Evolutionary conservation across 2,329 filamentous ascomycete species (phyloP), one percentile per base, ranked within the genome.

Genomic region (Verruconis gallopava): DNA sequence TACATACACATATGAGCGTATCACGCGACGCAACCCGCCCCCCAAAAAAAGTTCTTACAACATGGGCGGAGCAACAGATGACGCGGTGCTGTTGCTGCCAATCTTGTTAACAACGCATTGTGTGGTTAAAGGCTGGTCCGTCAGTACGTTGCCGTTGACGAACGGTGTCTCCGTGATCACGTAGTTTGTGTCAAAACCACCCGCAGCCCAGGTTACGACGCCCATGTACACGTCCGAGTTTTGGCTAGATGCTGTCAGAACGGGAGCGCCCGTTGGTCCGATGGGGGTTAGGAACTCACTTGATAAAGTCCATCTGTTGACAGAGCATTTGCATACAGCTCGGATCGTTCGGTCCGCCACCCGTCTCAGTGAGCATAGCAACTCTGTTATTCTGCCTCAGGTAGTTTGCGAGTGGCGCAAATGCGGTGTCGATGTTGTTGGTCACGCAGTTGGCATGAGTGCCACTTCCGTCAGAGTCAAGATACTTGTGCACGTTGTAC

Each of bases 401-500:
- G 55, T 56, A 64, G n/a, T 51, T 47, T 4, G 57, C 60, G 2
- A 62, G 52, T 1, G 54, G 54, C 17, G 48, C 47, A 51, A 63
- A 63, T 0, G 56, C 52, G 15, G 50, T 54, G 21, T 53, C 48
- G 35, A 60, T 54, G 47, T 56, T 55, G 45, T 59, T 47, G 33
- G 53, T 58, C 4, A 50, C 48, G 49, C 59, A 61, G 15, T 49
- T 47, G 13, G 52, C 50, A 47, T 42, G 19, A 1, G 58, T 62
- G 18, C 62, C 62, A n/a, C 51, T 55, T 48, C 55, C 55, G 50
- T 64, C 61, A 6, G 49, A 51, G 47, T 66, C 42, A 12, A 63
- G 55, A 47, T 66, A 65, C 39, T 59, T 53, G 53, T 66, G 61
- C 2, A 64, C 58, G 34, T 65, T 61, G 48, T 63, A 62, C 51